A percentile compares a stretch with the other conserved stretches of the same genome.
These are phyloP conservation scores for Stellera chamaejasme DNA, from an alignment of 345 rosid genomes.

Conservation along the genomic window DNA sequence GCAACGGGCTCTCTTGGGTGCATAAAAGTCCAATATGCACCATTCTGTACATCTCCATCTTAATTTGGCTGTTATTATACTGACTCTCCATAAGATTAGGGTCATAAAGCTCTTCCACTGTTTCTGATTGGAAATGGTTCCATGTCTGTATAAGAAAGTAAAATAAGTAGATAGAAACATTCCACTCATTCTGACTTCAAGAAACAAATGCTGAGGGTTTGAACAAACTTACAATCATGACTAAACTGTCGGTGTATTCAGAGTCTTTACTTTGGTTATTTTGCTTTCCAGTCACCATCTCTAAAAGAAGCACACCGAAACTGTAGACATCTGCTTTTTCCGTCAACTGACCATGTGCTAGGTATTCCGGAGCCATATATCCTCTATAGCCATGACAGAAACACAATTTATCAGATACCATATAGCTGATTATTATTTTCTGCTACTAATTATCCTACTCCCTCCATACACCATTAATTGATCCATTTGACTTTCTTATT, in stretches of 20 bases:
- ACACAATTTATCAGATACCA: too few relatives aligned
- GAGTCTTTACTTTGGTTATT: constrained; percentile 65
- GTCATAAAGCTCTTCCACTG: constrained; percentile 60
- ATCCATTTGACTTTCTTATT: too few relatives aligned
- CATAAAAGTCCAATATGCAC: constrained; percentile 69
- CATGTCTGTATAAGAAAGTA: constrained; percentile 36
- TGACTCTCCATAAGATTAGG: constrained; percentile 42
- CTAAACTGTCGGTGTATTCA: constrained; percentile 76
- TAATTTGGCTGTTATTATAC: constrained; percentile 29
- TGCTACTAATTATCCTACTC: too few relatives aligned
- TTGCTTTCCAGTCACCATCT: constrained; percentile 72
- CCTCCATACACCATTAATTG: too few relatives aligned
- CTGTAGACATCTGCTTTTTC: constrained; percentile 91
- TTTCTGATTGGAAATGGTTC: constrained; percentile 68
- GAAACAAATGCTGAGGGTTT: not conserved
- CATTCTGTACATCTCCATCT: constrained; percentile 45
- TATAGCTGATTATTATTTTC: too few relatives aligned
- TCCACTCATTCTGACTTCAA: too few relatives aligned
- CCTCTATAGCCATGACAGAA: constrained; percentile 35
- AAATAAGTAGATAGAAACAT: not conserved
- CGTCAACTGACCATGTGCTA: constrained; percentile 84
- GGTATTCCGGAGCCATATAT: constrained; percentile 94
- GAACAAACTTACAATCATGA: constrained; percentile 48
- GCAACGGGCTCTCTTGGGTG: constrained; percentile 60
- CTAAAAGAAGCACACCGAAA: constrained; percentile 77